A percentile compares a stretch with the other conserved stretches of the same genome.
Evolutionary conservation across 2,329 filamentous ascomycete genomes (phyloP).

Genomic region (Trichoderma harzianum): DNA sequence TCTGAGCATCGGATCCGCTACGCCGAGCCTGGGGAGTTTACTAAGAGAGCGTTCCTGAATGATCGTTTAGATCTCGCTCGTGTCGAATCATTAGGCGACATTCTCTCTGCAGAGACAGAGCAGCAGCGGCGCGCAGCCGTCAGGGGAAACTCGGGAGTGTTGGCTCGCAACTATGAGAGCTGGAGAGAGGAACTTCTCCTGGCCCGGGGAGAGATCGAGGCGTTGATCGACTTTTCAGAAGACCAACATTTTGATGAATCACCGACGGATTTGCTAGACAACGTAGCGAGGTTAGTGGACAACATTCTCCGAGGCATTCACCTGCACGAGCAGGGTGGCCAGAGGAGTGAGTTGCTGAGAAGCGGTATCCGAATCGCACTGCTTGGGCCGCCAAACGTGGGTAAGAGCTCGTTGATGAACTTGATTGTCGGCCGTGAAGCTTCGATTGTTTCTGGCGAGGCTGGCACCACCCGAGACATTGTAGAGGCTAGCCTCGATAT

Average conservation of each 20-base stretch:
- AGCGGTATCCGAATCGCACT: slow-evolving; percentile 84
- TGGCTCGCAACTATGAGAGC: slow-evolving; percentile 73
- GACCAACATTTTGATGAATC: slow-evolving; percentile 96
- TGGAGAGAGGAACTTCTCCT: slow-evolving; percentile 77
- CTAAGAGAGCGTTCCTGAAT: slow-evolving; percentile 85
- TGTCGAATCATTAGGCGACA: slow-evolving; percentile 64
- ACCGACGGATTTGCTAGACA: slow-evolving; percentile 65
- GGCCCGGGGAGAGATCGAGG: slow-evolving; percentile 87
- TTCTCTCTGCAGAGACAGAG: slow-evolving; percentile 72
- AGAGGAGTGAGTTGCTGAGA: slow-evolving; percentile 77
- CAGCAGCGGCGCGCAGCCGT: slow-evolving; percentile 87
- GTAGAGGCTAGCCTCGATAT: slow-evolving; percentile 90
- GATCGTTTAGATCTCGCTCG: slow-evolving; percentile 82
- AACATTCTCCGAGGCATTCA: slow-evolving; percentile 60
- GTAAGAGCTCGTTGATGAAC: slow-evolving; percentile 93
- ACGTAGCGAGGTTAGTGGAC: slow-evolving; percentile 63
- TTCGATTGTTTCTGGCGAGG: slow-evolving; percentile 89
- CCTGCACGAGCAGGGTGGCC: slow-evolving; percentile 70
- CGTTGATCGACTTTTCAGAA: slow-evolving; percentile 94
- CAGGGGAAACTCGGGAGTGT: slow-evolving; percentile 65
- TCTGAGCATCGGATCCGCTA: slow-evolving; percentile 60
- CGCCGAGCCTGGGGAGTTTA: slow-evolving; percentile 94
- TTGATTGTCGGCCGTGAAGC: slow-evolving; percentile 85
- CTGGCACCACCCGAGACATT: slow-evolving; percentile 90
- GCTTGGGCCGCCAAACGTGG: slow-evolving; percentile 87